Conservation (phyloP, 1,139 yeast species). For the Candida frijolesensis region DNA sequence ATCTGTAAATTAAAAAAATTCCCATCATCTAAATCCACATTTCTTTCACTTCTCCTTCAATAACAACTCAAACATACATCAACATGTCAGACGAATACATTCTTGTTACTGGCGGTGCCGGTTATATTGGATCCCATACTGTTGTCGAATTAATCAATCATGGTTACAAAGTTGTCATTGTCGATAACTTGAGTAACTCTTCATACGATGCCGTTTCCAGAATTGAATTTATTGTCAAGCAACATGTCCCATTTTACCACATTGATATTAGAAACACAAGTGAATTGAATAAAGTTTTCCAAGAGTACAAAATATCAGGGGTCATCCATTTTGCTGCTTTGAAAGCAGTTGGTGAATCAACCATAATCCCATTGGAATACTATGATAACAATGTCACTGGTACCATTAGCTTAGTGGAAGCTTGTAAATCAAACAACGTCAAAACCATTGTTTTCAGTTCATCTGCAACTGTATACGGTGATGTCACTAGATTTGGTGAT, state of each 20-base stretch:
- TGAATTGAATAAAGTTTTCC: slow-evolving; percentile 51
- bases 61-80: not conserved
- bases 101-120: slow-evolving; percentile 85
- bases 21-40: not conserved
- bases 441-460: slow-evolving; percentile 72
- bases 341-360: slow-evolving; percentile 85
- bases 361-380: slow-evolving; percentile 68
- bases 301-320: slow-evolving; percentile 52
- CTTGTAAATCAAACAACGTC: slow-evolving; percentile 50
- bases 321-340: slow-evolving; percentile 87
- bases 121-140: slow-evolving; percentile 85
- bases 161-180: slow-evolving; percentile 69
- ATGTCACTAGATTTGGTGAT: slow-evolving; percentile 70
- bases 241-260: slow-evolving; percentile 56
- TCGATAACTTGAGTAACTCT: slow-evolving; percentile 72
- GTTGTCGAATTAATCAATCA: slow-evolving; percentile 65
- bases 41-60: not conserved
- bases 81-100: slow-evolving; percentile 38
- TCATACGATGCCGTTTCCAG: slow-evolving; percentile 69
- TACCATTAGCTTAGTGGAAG: slow-evolving; percentile 59
- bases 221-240: slow-evolving; percentile 56
- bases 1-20: not conserved
- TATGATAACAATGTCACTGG: slow-evolving; percentile 73
- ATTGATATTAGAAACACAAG: slow-evolving; percentile 60
- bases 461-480: slow-evolving; percentile 85